Base-by-base conservation (phyloP, 306 rosid genomes). In the Trifolium pratense region DNA sequence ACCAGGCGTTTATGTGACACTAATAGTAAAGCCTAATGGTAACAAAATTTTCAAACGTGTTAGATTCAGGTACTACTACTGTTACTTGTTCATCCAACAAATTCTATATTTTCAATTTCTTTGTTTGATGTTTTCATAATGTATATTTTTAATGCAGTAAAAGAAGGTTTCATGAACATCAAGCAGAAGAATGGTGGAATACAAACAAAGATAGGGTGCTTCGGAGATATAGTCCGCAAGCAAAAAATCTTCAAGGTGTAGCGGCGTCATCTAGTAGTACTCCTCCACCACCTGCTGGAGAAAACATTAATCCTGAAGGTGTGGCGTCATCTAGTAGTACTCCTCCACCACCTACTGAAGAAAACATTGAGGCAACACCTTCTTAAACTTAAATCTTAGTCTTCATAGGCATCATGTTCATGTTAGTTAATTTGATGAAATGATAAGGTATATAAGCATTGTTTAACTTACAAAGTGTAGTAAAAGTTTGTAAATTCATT, bases 151-250 rank as follows among this genome's bases (percentile, higher is more conserved):
- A 32, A 29, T 52, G 64, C 88, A 91, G 97, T 78, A 88, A 85
- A 76, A 66, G 91, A 67, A 90, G 76, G 84, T 95, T 90, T 75
- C 83, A 66, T 53, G 94, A 78, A 62, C 85, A 88, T 2, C 89
- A 90, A 63, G 99, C 99, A 53, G 96, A 86, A 80, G 93, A 87
- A 62, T 95, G 99, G 99, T 95, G 99, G 99, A 84, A 40, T 60
- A 76, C 31, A 70, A 90, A 95, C 86, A 95, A 82, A 88, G 97
- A 90, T 3, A 86, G 80, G 76, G 75, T 91, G 73, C 85, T 84
- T 74, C 84, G 21, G 77, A 84, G 75, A 78, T 95, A 88, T 74
- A 64, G 70, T 80, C 75, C 78, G 34, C 53, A 74, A 3, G 74
- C 71, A 23, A 40, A 63, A 70, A 75, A 32, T 68, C 43, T 37